Base-by-base conservation (phyloP, 192 early-diverging fungal species). In the Backusella westeae region DNA sequence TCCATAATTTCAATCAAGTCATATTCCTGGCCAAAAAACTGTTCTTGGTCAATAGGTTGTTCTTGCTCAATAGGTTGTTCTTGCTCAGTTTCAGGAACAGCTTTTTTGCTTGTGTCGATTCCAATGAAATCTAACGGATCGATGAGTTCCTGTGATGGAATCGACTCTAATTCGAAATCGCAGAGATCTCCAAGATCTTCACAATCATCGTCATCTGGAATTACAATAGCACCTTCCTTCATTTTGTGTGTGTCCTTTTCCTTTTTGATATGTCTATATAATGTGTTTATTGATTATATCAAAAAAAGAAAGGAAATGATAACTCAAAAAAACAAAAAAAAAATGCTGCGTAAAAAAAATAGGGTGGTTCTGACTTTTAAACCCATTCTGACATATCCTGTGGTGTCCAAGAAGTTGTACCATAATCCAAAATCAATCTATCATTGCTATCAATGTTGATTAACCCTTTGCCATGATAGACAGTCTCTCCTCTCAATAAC, bases 381-480 rank as follows among this genome's bases (percentile, higher is more conserved):
- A 72, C 70, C 29, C 70, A 49, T 26, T 75, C 74, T 15, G 74
- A 69, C 4, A 75, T 69, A 75, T 75, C 74, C 26, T 34, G 14
- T 34, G 74, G 66, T 44, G 38, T 36, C 63, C 41, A 46, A 5
- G 41, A 44, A 12, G 26, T 39, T 35, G n/a, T 75, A 1, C 66
- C 74, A 53, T 59, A 75, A 41, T 75, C 42, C 17, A 75, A 15
- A 23, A 75, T 46, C 7, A 75, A 36, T 19, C 74, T 36, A 32
- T 72, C 14, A 4, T 75, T 34, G 1, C 15, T 41, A 49, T 34
- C 46, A 12, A 75, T 68, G 1, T 17, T 66, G 15, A 49, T 10
- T 5, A 75, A n/a, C 19, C 74, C 74, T 41, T 75, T 75, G 6
- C 35, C 44, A 44, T 78, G 72, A 34, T 74, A 78, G 10, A 38